Percentiles rank a stretch among this genome's conserved stretches.
phyloP scores from a whole-genome alignment of 179 eudicot genomes.

The Silene coronaria region DNA sequence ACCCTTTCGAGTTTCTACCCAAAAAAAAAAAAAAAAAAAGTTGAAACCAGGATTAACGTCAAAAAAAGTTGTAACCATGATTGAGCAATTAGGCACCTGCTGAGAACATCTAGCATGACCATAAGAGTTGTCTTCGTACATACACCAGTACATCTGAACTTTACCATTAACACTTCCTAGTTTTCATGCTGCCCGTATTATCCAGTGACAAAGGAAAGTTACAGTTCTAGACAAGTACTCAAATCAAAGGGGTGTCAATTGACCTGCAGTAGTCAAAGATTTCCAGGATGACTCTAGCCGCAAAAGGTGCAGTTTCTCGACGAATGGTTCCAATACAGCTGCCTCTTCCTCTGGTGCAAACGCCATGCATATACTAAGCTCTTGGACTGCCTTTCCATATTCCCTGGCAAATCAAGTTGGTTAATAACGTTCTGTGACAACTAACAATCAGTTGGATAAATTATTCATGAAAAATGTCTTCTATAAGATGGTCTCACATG shows the following conservation, averaged over 20 bases:
- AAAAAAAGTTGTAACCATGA: not conserved
- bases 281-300: constrained; percentile 77
- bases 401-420: constrained; percentile 38
- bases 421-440: not conserved
- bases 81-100: not conserved
- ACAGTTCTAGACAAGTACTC: constrained; percentile 19
- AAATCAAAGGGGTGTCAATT: constrained; percentile 40
- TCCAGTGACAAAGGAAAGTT: not conserved
- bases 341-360: constrained; percentile 96
- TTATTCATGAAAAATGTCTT: no score
- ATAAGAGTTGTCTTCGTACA: not conserved
- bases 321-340: constrained; percentile 73
- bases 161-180: not conserved
- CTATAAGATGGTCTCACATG: not conserved
- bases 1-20: no score
- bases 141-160: constrained; percentile 12
- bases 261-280: constrained; percentile 53
- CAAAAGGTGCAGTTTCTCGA: constrained; percentile 77
- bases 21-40: no score
- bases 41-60: no score
- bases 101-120: constrained; percentile 7
- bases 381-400: constrained; percentile 84
- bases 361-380: constrained; percentile 97
- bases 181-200: not conserved
- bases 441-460: no score